Conservation (phyloP, 768 basidiomycete genomes). For the Daedaleopsis nitida region DNA sequence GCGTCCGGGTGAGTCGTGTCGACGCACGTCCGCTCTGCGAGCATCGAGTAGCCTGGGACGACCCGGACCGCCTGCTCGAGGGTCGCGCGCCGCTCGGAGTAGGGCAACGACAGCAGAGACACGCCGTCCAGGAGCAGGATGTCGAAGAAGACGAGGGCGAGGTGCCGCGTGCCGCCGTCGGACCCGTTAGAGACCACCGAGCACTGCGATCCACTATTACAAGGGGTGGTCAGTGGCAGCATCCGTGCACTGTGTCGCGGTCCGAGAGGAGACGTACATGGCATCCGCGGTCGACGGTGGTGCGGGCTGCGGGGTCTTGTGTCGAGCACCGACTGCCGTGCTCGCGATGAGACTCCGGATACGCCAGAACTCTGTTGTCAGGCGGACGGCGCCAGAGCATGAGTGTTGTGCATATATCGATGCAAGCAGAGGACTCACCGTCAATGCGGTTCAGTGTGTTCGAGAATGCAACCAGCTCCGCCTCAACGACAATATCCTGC, state of each 20-base stretch:
- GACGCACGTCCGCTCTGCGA: conserved; percentile 54
- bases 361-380: conserved; percentile 68
- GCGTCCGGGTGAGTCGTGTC: conserved; percentile 32
- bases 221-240: conserved; percentile 7
- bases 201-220: conserved; percentile 34
- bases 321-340: conserved; percentile 59
- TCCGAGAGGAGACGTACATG: not conserved
- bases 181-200: conserved; percentile 45
- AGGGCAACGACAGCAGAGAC: conserved; percentile 57
- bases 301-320: conserved; percentile 6
- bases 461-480: conserved; percentile 88
- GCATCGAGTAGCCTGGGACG: conserved; percentile 62
- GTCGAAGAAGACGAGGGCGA: conserved; percentile 89
- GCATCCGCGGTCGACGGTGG: conserved; percentile 3
- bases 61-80: conserved; percentile 59
- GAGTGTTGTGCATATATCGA: not conserved
- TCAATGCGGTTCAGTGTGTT: conserved; percentile 60
- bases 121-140: conserved; percentile 67
- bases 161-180: conserved; percentile 47
- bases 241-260: not conserved
- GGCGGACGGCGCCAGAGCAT: not conserved
- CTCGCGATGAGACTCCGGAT: conserved; percentile 60
- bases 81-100: conserved; percentile 56
- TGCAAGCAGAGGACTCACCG: conserved; percentile 46
- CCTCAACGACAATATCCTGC: conserved; percentile 58